Conservation (phyloP, 768 basidiomycete genomes). For the Neoboletus magnificus region DNA sequence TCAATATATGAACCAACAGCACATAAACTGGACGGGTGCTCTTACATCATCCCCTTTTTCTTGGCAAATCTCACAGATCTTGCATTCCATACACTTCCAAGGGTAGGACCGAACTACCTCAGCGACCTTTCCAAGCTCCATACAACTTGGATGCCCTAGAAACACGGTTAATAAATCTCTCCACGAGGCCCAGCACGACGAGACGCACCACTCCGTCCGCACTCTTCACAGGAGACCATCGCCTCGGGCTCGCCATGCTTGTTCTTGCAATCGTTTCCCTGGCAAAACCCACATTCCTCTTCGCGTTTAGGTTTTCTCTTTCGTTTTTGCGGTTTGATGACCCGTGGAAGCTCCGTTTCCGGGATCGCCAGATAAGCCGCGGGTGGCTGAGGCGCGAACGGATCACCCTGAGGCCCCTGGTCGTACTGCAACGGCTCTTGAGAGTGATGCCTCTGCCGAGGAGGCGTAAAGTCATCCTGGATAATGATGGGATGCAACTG, state of each 20-base stretch:
- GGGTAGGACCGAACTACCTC: constrained; percentile 65
- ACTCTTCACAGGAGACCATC: constrained; percentile 78
- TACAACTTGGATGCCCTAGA: constrained; percentile 83
- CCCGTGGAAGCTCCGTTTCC: constrained; percentile 39
- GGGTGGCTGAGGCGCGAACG: constrained; percentile 67
- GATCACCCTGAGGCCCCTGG: constrained; percentile 78
- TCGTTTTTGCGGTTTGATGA: constrained; percentile 45
- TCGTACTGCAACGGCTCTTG: constrained; percentile 51
- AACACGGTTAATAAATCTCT: background rate
- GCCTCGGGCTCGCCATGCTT: constrained; percentile 53
- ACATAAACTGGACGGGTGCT: constrained; percentile 17
- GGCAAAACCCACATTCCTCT: constrained; percentile 75
- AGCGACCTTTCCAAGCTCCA: constrained; percentile 58
- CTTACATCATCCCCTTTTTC: constrained; percentile 88
- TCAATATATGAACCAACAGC: constrained; percentile 16
- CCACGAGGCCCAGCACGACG: background rate
- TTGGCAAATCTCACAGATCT: constrained; percentile 83
- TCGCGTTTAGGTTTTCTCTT: constrained; percentile 51
- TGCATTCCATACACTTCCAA: constrained; percentile 92
- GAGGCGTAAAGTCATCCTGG: constrained; percentile 28
- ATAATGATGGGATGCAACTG: constrained; percentile 27
- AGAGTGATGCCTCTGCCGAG: constrained; percentile 22
- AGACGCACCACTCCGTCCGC: constrained; percentile 74
- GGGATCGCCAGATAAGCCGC: constrained; percentile 50
- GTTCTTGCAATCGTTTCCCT: constrained; percentile 60